These are phyloP conservation scores for Penicillium soppii DNA, from an alignment of 495 filamentous ascomycete genomes.

Conservation along the genomic window DNA sequence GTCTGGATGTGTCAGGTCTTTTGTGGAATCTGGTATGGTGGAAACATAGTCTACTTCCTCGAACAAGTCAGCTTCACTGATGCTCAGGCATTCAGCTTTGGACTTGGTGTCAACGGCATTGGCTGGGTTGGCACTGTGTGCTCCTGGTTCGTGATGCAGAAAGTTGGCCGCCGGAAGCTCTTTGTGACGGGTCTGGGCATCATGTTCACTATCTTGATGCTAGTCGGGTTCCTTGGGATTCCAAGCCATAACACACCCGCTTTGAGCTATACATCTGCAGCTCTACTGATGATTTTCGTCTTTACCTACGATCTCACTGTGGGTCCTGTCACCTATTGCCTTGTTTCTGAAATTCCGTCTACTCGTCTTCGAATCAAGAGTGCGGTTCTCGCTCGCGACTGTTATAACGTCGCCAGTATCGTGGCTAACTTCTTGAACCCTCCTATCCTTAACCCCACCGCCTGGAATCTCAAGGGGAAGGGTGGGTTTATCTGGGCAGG, in stretches of 20 bases:
- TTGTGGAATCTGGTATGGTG: conserved; percentile 69
- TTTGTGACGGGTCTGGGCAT: conserved; percentile 70
- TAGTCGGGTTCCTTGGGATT: conserved; percentile 68
- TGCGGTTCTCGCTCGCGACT: conserved; percentile 61
- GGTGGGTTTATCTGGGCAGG: conserved; percentile 75
- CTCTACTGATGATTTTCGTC: conserved; percentile 66
- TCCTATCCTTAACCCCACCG: conserved; percentile 66
- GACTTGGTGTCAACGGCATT: conserved; percentile 68
- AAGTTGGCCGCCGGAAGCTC: conserved; percentile 61
- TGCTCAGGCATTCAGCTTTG: conserved; percentile 59
- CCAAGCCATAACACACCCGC: conserved; percentile 48
- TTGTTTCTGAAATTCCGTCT: conserved; percentile 69
- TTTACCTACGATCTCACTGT: conserved; percentile 70
- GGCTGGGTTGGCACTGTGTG: conserved; percentile 64
- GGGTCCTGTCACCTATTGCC: conserved; percentile 70
- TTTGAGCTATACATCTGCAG: conserved; percentile 60
- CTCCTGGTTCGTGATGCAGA: no score
- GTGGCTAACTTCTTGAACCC: conserved; percentile 66
- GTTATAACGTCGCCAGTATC: conserved; percentile 71
- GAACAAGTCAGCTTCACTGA: conserved; percentile 61
- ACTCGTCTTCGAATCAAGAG: conserved; percentile 72
- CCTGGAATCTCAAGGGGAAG: conserved; percentile 68
- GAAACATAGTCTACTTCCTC: conserved; percentile 75
- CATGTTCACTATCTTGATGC: conserved; percentile 32
- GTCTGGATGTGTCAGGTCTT: conserved; percentile 78